Base-by-base conservation (phyloP, 23 red algal species). In the Gracilaria gracilis region DNA sequence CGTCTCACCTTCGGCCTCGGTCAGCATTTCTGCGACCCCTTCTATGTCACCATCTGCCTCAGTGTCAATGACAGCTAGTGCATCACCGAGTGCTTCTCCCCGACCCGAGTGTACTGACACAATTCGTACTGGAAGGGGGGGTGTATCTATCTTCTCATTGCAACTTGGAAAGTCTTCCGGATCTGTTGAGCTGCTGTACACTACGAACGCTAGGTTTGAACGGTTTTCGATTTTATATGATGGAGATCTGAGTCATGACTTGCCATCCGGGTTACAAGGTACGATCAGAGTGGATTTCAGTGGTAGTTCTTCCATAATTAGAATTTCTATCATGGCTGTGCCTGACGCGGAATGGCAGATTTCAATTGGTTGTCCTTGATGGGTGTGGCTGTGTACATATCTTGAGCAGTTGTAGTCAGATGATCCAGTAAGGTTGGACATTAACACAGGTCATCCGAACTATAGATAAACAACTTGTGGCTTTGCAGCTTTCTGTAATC, bases 71-170 rank as follows among this genome's bases (percentile, higher is more conserved):
- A 46, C 42, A 7, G 42, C 42, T 7, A 46, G 42, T 46, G 11
- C 11, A 4, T 46, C 42, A 46, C 42, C 42, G 42, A 46, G 61
- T 65, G 61, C 12, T 12, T 65, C 61, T 9, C 61, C 25, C 32
- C 24, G 13, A 5, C 61, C 61, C 9, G 25, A 13, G 9, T 65
- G 61, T 31, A 24, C 9, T 0, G 25, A 27, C 13, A 31, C 61
- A 13, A 65, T 65, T 65, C 69, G 69, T 40, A 5, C 35, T n/a
- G 69, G 69, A 23, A 47, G 4, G 69, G 37, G 20, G 2, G 69
- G 69, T 17, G 69, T 75, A 21, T 75, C 69, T 3, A 75, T 75
- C 0, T 75, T 75, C 25, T 75, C 69, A 21, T 8, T 47, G 39
- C 36, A 75, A 8, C 69, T 75, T n/a, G 37, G 69, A 46, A 19